Percentiles rank a stretch among this genome's conserved stretches.
Conservation (phyloP, 2,329 filamentous ascomycete species). For the Capronia coronata region DNA sequence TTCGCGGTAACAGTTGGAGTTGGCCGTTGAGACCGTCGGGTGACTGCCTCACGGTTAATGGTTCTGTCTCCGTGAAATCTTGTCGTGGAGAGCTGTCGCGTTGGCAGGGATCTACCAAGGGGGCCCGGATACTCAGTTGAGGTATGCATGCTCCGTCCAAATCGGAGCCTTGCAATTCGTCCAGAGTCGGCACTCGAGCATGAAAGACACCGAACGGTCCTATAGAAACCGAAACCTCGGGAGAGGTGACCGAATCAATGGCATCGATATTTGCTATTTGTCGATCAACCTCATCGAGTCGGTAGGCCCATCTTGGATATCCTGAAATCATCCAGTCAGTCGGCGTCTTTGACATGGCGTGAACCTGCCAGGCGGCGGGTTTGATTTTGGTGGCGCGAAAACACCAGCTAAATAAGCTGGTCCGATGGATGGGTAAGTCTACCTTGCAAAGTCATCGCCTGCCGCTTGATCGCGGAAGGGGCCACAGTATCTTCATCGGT, state of each 20-base stretch:
- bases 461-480: slow-evolving; percentile 18
- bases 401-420: neutral
- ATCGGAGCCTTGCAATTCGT: neutral
- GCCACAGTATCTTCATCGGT: slow-evolving; percentile 18
- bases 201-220: slow-evolving; percentile 13
- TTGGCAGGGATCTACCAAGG: neutral
- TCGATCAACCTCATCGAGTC: slow-evolving; percentile 14
- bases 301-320: slow-evolving; percentile 8
- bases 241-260: neutral
- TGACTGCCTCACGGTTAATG: neutral
- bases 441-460: slow-evolving; percentile 18
- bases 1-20: neutral
- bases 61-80: neutral
- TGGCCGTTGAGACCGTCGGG: neutral
- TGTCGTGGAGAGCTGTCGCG: neutral
- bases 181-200: neutral
- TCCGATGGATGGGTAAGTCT: neutral
- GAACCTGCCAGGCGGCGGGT: no score
- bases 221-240: neutral
- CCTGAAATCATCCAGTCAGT: slow-evolving; percentile 2
- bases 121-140: neutral
- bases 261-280: slow-evolving; percentile 14
- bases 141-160: neutral
- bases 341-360: neutral
- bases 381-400: no score